Base-by-base conservation (phyloP, 768 basidiomycete genomes). In the Macrolepiota fuliginosa region DNA sequence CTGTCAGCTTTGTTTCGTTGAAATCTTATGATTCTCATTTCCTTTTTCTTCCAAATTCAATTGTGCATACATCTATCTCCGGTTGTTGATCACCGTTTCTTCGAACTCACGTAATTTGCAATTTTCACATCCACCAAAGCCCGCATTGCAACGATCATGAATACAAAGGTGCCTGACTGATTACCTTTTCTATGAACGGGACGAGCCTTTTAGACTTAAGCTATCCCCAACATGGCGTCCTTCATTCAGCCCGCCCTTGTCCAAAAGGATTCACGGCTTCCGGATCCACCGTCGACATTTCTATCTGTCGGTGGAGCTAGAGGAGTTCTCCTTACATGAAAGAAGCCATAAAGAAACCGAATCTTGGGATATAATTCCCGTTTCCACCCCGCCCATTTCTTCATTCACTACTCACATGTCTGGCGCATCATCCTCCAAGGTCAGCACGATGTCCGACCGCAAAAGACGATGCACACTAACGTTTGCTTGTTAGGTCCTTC, bases 401-500 rank as follows among this genome's bases (percentile, higher is more conserved):
- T 54, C 24, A 15, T 39, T 6, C 36, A 39, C 58, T 25, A n/a
- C 13, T 42, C 39, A 27, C 11, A 61, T 55, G 53, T 54, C 54
- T 17, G 17, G 54, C 19, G 12, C 59, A 36, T 35, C 39, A 12
- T 29, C 55, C n/a, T 54, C 22, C 47, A 53, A 54, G 49, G 63
- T 63, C 12, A 25, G 51, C 27, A 32, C 17, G 19, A 13, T 42
- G 7, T 49, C 1, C 17, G 6, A 24, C 17, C 19, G 32, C 9
- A n/a, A 29, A 19, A 12, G 35, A 27, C 22, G 39, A 56, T 25
- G 46, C 19, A n/a, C 12, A 19, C 50, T 29, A 4, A 56, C 4
- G 37, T 15, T 15, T 37, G 7, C 7, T 24, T 39, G 51, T 47
- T 52, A 63, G 58, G 46, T 61, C 32, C 73, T 75, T 12, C 72